Evolutionary conservation across 2,329 filamentous ascomycete genomes (phyloP).

Genomic region (Colletotrichum tofieldiae): DNA sequence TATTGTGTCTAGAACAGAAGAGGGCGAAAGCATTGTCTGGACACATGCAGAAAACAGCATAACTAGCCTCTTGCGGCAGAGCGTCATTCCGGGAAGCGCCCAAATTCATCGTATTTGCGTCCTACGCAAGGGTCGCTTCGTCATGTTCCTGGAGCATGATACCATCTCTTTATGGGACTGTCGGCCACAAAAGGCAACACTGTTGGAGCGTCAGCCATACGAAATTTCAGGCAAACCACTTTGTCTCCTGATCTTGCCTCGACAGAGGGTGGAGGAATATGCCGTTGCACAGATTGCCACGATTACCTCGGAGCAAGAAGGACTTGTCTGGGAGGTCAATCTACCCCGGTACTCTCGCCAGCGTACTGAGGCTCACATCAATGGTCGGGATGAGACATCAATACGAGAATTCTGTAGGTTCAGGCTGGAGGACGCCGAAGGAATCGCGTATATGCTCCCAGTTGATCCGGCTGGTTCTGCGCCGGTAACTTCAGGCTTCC

Average conservation of each 20-base stretch:
- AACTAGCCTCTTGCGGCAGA: constrained; percentile 75
- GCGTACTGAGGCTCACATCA: constrained; percentile 46
- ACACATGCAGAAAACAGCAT: constrained; percentile 71
- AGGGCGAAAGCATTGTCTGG: constrained; percentile 89
- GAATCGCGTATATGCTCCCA: constrained; percentile 79
- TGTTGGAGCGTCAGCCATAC: constrained; percentile 74
- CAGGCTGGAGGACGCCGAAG: constrained; percentile 72
- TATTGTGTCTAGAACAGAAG: constrained; percentile 84
- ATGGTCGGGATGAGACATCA: constrained; percentile 54
- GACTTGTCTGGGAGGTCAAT: constrained; percentile 85
- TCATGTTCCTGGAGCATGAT: constrained; percentile 83
- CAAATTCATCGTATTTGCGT: constrained; percentile 87
- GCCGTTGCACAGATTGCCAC: constrained; percentile 82
- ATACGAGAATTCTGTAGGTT: constrained; percentile 81
- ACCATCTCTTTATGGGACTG: constrained; percentile 87
- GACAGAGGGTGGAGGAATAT: constrained; percentile 69
- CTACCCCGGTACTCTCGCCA: constrained; percentile 66
- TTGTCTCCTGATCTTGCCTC: constrained; percentile 83
- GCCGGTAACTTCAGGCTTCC: constrained; percentile 80
- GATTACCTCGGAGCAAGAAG: constrained; percentile 83
- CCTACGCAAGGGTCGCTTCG: constrained; percentile 82
- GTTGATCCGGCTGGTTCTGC: constrained; percentile 88
- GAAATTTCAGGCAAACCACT: constrained; percentile 79
- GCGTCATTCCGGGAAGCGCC: constrained; percentile 75
- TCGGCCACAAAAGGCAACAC: constrained; percentile 69